phyloP scores from a whole-genome alignment of 768 basidiomycete species.

The Xerocomellus chrysenteron region DNA sequence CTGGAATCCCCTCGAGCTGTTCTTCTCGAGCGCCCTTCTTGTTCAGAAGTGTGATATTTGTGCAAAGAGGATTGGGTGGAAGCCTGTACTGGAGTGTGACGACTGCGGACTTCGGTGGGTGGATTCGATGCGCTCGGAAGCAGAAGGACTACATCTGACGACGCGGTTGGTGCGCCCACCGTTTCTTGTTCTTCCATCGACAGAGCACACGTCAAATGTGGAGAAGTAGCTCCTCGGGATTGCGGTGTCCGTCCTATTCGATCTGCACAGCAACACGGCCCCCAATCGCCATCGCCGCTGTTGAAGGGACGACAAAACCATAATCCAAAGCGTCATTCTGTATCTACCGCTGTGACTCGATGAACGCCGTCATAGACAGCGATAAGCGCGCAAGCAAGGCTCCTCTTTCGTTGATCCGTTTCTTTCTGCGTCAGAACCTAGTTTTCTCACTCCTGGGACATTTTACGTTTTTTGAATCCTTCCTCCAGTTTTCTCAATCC shows the following conservation, averaged over 20 bases:
- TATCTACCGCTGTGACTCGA: constrained; percentile 23
- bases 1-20: constrained; percentile 78
- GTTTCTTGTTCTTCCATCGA: constrained; percentile 14
- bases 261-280: constrained; percentile 24
- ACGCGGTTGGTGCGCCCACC: constrained; percentile 4
- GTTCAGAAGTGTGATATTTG: constrained; percentile 83
- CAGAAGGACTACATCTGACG: constrained; percentile 17
- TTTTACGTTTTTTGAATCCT: constrained; percentile 12
- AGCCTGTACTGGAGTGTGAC: constrained; percentile 83
- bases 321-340: constrained; percentile 28
- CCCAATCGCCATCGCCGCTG: constrained; percentile 23
- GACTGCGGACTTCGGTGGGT: constrained; percentile 77
- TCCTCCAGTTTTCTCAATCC: not conserved
- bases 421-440: constrained; percentile 7
- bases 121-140: constrained; percentile 9
- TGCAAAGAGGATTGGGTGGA: constrained; percentile 80
- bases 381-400: constrained; percentile 13
- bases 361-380: constrained; percentile 20
- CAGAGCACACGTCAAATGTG: constrained; percentile 86
- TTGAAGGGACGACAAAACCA: constrained; percentile 28
- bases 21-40: constrained; percentile 72
- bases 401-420: not conserved
- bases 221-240: constrained; percentile 76
- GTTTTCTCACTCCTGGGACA: constrained; percentile 1
- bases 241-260: constrained; percentile 59